These are phyloP conservation scores for Haplosporangium sp. DNA, from an alignment of 371 early-diverging fungal species.

Conservation along the genomic window DNA sequence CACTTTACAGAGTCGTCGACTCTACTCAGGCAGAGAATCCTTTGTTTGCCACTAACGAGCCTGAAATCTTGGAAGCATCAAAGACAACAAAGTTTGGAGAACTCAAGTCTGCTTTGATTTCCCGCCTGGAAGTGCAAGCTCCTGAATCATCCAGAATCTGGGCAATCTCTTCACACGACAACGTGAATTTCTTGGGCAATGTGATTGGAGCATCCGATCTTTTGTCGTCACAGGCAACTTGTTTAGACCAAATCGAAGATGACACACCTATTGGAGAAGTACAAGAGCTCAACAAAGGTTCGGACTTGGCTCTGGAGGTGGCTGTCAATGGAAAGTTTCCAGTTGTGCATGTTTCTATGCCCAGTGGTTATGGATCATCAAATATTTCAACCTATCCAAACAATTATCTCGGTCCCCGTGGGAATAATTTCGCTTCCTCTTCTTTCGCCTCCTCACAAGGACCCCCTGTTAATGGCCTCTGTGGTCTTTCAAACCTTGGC, in stretches of 20 bases:
- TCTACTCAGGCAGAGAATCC: constrained; percentile 11
- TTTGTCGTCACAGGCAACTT: constrained; percentile 5
- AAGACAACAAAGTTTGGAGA: constrained; percentile 43
- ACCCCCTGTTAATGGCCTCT: constrained; percentile 58
- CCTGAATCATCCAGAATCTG: constrained; percentile 36
- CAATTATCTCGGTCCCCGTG: constrained; percentile 7
- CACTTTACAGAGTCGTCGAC: constrained; percentile 39
- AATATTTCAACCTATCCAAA: constrained; percentile 14
- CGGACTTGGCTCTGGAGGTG: constrained; percentile 30
- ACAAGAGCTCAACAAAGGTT: constrained; percentile 17
- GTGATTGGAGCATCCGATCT: constrained; percentile 20
- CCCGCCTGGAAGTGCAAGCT: not conserved
- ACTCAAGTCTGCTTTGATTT: constrained; percentile 19
- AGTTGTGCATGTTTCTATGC: constrained; percentile 2
- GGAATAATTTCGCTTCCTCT: constrained; percentile 5
- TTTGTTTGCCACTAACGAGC: constrained; percentile 23
- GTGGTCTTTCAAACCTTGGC: constrained; percentile 82
- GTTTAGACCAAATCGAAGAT: constrained; percentile 29
- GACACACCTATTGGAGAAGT: constrained; percentile 34
- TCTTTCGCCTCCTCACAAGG: constrained; percentile 1
- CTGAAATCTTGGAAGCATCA: constrained; percentile 39
- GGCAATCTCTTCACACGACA: constrained; percentile 19
- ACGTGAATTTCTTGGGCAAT: constrained; percentile 22
- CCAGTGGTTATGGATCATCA: not conserved
- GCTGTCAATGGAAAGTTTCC: constrained; percentile 23